Percentiles rank a stretch among this genome's conserved stretches.
Evolutionary conservation across 208 protist species (phyloP).

Genomic region (Acanthamoeba castellanii): DNA sequence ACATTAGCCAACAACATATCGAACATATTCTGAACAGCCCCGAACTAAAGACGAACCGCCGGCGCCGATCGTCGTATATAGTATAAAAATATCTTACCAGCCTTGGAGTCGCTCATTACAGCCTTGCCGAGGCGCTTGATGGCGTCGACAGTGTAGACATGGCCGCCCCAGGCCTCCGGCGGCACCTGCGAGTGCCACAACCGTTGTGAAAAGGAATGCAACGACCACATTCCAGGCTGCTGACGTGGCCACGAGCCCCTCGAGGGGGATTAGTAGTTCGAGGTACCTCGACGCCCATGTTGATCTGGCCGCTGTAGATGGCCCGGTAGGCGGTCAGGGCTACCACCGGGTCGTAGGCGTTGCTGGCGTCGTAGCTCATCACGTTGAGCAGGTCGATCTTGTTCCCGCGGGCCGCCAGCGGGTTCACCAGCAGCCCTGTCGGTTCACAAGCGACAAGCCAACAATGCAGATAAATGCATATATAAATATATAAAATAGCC

Average conservation of each 20-base stretch:
- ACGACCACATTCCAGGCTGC: neutral
- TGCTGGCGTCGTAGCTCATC: slow-evolving; percentile 27
- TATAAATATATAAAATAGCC: too few species aligned
- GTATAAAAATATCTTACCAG: neutral
- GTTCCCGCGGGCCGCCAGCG: neutral
- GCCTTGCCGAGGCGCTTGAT: neutral
- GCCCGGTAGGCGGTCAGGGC: slow-evolving; percentile 6
- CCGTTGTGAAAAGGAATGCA: neutral
- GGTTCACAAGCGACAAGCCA: too few species aligned
- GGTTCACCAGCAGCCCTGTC: neutral
- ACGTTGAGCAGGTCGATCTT: neutral
- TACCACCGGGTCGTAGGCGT: neutral
- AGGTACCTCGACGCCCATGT: neutral
- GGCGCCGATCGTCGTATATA: too few species aligned
- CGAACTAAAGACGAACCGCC: too few species aligned
- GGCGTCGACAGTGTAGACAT: neutral
- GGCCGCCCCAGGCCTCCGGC: neutral
- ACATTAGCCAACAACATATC: neutral
- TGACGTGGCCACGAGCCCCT: too few species aligned
- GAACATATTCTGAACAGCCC: neutral
- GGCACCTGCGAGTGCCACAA: too few species aligned
- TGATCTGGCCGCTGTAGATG: slow-evolving; percentile 5
- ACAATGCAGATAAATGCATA: too few species aligned
- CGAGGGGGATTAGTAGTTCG: too few species aligned
- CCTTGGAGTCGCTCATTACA: neutral